These are phyloP conservation scores for Metschnikowia dekortorum DNA, from an alignment of 805 yeast genomes.

Conservation along the genomic window DNA sequence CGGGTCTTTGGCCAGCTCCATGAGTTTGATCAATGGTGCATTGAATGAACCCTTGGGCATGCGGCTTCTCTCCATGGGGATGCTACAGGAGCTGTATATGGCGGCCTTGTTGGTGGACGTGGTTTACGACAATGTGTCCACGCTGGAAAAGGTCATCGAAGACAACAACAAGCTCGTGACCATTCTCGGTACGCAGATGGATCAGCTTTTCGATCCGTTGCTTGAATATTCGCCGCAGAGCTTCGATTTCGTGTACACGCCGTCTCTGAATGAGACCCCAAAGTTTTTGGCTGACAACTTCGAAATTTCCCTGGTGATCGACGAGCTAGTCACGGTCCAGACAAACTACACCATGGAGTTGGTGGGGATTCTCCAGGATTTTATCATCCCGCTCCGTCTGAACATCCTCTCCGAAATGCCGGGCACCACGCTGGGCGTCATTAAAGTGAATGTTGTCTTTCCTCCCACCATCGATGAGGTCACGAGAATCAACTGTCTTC, in stretches of 20 bases:
- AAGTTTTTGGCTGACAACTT: not conserved
- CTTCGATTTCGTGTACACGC: constrained; percentile 63
- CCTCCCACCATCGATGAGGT: constrained; percentile 97
- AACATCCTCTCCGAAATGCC: constrained; percentile 46
- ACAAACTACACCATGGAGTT: constrained; percentile 67
- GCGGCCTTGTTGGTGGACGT: constrained; percentile 66
- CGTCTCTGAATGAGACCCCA: constrained; percentile 40
- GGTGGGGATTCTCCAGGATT: constrained; percentile 72
- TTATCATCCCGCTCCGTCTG: constrained; percentile 73
- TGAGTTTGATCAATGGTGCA: constrained; percentile 50
- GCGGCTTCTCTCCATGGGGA: constrained; percentile 52
- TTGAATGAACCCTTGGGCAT: constrained; percentile 57
- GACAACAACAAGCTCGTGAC: constrained; percentile 73
- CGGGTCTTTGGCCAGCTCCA: constrained; percentile 68
- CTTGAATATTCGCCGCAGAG: constrained; percentile 90
- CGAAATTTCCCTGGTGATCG: constrained; percentile 30
- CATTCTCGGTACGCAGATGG: constrained; percentile 78
- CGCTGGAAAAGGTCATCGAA: constrained; percentile 44
- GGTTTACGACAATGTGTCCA: constrained; percentile 49
- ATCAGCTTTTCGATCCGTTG: constrained; percentile 83
- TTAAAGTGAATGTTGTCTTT: constrained; percentile 69
- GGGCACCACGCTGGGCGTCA: constrained; percentile 50
- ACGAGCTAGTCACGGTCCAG: constrained; percentile 68
- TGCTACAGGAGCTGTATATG: constrained; percentile 47
- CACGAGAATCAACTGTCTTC: constrained; percentile 81